Evolutionary conservation across 805 yeast genomes (phyloP).

Genomic region (Pichia paraexigua): DNA sequence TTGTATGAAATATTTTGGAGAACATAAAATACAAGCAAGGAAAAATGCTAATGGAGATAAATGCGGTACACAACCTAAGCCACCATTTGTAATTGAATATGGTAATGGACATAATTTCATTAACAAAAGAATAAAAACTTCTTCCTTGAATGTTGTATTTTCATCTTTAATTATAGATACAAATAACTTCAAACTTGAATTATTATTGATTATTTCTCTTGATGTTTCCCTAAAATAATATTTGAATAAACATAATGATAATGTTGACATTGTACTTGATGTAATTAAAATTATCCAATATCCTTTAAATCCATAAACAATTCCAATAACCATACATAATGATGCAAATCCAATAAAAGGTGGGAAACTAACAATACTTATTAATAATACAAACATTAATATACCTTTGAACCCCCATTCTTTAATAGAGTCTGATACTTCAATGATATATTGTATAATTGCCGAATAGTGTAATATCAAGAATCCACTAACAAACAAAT

Average conservation of each 20-base stretch:
- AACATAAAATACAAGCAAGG: slow-evolving; percentile 62
- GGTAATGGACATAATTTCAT: slow-evolving; percentile 88
- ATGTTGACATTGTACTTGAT: slow-evolving; percentile 63
- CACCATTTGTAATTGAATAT: slow-evolving; percentile 87
- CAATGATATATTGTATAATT: slow-evolving; percentile 32
- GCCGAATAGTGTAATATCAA: slow-evolving; percentile 28
- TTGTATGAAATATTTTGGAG: slow-evolving; percentile 76
- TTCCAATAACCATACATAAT: slow-evolving; percentile 60
- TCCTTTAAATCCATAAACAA: slow-evolving; percentile 80
- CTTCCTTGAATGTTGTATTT: slow-evolving; percentile 36
- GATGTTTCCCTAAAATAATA: slow-evolving; percentile 52
- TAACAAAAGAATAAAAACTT: slow-evolving; percentile 58
- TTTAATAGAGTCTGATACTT: slow-evolving; percentile 38
- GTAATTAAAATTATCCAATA: slow-evolving; percentile 71
- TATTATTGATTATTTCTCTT: slow-evolving; percentile 46
- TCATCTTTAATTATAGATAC: slow-evolving; percentile 61
- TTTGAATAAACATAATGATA: slow-evolving; percentile 65
- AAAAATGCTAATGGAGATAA: slow-evolving; percentile 54
- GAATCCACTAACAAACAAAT: not conserved
- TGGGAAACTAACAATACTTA: slow-evolving; percentile 76
- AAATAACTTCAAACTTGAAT: slow-evolving; percentile 64
- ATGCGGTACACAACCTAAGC: slow-evolving; percentile 80
- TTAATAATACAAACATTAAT: slow-evolving; percentile 39
- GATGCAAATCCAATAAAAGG: slow-evolving; percentile 81
- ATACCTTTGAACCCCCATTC: slow-evolving; percentile 19